phyloP scores from a whole-genome alignment of 1,284 basidiomycete genomes.

The Ceratorhiza oryzae-sativae region DNA sequence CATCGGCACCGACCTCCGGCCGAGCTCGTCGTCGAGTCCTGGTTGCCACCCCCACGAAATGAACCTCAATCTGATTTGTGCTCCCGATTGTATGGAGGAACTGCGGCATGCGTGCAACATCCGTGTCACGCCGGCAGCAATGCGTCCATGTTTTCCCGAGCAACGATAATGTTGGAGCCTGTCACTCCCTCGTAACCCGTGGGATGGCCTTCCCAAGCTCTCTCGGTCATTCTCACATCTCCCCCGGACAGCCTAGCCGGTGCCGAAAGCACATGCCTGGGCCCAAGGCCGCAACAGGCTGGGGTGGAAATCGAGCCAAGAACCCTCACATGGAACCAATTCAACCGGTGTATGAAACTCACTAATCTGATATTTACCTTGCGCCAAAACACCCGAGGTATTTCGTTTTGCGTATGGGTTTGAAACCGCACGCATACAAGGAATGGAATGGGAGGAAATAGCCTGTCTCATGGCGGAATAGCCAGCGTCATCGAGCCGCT shows the following conservation, averaged over 20 bases:
- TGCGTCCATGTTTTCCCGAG: conserved; percentile 34
- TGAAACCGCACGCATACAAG: neutral
- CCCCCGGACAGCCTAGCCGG: conserved; percentile 21
- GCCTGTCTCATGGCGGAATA: neutral
- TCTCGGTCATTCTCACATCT: conserved; percentile 25
- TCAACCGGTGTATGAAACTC: conserved; percentile 36
- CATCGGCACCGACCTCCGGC: conserved; percentile 27
- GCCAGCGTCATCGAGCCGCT: neutral
- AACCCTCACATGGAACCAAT: conserved; percentile 34
- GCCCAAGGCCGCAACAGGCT: conserved; percentile 21
- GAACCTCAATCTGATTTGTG: neutral
- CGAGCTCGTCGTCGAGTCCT: neutral
- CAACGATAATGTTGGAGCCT: conserved; percentile 4
- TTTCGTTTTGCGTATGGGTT: neutral
- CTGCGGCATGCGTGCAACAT: neutral
- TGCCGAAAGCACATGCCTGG: conserved; percentile 25
- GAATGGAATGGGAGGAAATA: no score
- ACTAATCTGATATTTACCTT: conserved; percentile 4
- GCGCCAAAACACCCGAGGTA: neutral
- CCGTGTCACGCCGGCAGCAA: conserved; percentile 16
- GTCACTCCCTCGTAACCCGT: conserved; percentile 36
- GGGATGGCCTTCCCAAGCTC: conserved; percentile 17
- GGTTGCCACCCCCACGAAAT: neutral
- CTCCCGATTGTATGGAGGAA: neutral
- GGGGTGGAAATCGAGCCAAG: conserved; percentile 22